Evolutionary conservation across 176 grass and related monocot species (phyloP).

Genomic region (Bolboschoenus planiculmis): DNA sequence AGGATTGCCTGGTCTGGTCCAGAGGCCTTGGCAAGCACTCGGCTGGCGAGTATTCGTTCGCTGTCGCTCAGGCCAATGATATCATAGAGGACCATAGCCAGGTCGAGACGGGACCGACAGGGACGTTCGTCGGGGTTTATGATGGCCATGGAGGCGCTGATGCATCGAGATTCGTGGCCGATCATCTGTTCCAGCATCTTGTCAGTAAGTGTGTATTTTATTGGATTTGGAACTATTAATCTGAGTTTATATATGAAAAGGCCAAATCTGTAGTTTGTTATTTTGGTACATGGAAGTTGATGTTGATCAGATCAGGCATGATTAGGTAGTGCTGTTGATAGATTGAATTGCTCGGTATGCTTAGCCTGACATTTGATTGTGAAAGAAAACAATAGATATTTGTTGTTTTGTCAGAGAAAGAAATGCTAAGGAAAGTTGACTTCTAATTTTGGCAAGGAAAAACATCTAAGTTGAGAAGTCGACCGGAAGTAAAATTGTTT

Average conservation of each 20-base stretch:
- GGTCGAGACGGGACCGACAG: constrained; percentile 60
- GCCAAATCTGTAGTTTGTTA: neutral
- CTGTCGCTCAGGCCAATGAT: constrained; percentile 94
- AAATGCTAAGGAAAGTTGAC: neutral
- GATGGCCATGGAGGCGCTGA: constrained; percentile 95
- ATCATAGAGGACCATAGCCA: constrained; percentile 92
- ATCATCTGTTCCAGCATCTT: constrained; percentile 77
- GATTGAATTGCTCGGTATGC: neutral
- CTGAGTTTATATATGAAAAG: neutral
- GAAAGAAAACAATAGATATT: neutral
- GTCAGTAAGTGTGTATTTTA: constrained; percentile 49
- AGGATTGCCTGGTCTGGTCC: constrained; percentile 80
- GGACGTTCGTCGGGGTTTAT: constrained; percentile 90
- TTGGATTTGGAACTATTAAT: neutral
- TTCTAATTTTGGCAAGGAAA: neutral
- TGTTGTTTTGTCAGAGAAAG: neutral
- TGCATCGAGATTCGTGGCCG: constrained; percentile 79
- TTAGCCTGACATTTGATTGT: neutral
- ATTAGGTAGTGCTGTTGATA: neutral
- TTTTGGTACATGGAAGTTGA: neutral
- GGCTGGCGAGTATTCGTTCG: constrained; percentile 84
- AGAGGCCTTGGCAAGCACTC: constrained; percentile 62
- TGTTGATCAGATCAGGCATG: neutral
- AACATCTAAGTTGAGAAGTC: neutral
- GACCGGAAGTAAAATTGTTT: neutral